Conservation (phyloP, 2,329 filamentous ascomycete genomes). For the Colletotrichum sidae region DNA sequence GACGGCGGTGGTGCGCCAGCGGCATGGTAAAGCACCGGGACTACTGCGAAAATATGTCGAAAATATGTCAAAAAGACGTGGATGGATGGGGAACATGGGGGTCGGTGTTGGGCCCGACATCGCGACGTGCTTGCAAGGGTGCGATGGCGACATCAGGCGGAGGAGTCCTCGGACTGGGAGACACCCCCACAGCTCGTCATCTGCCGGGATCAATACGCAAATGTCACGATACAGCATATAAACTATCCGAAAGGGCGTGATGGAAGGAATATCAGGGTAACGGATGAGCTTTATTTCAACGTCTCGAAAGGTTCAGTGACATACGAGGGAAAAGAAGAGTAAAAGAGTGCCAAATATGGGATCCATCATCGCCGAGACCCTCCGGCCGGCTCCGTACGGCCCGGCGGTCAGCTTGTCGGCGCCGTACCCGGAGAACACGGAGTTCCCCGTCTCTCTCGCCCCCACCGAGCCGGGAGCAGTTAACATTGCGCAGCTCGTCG, state of each 20-base stretch:
- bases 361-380: neutral
- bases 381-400: slow-evolving; percentile 10
- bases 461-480: neutral
- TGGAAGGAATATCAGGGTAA: neutral
- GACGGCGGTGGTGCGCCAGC: slow-evolving; percentile 14
- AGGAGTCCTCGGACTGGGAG: neutral
- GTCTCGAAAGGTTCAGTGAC: neutral
- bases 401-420: slow-evolving; percentile 9
- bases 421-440: slow-evolving; percentile 11
- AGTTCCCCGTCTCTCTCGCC: slow-evolving; percentile 12
- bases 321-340: neutral
- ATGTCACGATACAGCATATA: neutral
- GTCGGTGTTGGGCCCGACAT: slow-evolving; percentile 18
- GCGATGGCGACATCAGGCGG: slow-evolving; percentile 29
- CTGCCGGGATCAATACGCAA: slow-evolving; percentile 11
- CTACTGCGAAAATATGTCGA: neutral
- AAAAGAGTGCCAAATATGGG: neutral
- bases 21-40: neutral
- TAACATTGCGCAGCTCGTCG: slow-evolving; percentile 17
- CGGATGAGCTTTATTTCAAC: slow-evolving; percentile 11
- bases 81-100: slow-evolving; percentile 9
- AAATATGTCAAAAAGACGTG: slow-evolving; percentile 14
- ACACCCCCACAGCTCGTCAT: slow-evolving; percentile 19
- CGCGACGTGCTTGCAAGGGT: slow-evolving; percentile 33
- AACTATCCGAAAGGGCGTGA: neutral